Conservation (phyloP, 306 rosid species). For the Rosa persica region DNA sequence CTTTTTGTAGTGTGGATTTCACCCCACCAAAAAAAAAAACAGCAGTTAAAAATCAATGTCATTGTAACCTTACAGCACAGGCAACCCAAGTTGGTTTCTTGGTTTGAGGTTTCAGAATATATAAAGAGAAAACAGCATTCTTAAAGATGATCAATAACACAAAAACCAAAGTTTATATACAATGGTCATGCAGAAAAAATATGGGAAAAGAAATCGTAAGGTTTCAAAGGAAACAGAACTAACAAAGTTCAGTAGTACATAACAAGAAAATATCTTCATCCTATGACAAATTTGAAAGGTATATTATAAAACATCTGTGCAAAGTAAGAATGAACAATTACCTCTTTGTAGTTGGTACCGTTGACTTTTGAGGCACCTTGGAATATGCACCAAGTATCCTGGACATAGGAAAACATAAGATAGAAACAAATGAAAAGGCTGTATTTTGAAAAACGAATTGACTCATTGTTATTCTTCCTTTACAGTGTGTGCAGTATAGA, state of each 20-base stretch:
- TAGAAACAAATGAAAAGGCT: background rate
- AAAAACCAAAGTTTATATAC: background rate
- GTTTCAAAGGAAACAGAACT: background rate
- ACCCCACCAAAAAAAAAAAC: too few species aligned
- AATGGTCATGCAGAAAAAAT: background rate
- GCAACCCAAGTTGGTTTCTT: background rate
- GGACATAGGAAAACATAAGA: background rate
- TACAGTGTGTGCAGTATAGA: background rate
- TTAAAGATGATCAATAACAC: background rate
- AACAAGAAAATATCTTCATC: background rate
- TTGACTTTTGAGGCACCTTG: constrained; percentile 62
- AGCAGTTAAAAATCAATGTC: background rate
- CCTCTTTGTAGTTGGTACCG: constrained; percentile 57
- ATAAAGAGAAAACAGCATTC: background rate
- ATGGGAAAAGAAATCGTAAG: background rate
- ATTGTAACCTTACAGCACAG: background rate
- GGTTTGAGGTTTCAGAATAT: background rate
- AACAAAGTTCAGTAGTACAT: background rate
- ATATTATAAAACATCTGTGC: background rate
- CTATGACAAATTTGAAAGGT: background rate
- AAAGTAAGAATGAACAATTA: constrained; percentile 23
- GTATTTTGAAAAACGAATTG: background rate
- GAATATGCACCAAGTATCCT: constrained; percentile 80
- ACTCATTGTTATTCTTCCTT: background rate
- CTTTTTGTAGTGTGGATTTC: too few species aligned